Conservation (phyloP, 2,329 filamentous ascomycete species). For the Xylaria sp. region DNA sequence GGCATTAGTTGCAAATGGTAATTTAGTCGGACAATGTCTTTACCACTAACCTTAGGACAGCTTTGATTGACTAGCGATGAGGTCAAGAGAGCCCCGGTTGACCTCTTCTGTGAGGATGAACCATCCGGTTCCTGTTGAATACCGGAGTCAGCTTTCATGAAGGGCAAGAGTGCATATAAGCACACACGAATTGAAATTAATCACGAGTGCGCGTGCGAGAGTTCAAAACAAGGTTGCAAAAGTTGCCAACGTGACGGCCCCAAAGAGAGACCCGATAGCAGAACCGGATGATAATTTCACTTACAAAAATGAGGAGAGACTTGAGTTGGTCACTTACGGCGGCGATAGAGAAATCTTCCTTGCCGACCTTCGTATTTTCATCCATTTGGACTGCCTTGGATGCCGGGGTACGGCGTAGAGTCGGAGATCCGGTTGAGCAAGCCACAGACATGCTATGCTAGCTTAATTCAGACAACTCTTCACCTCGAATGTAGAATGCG, state of each 20-base stretch:
- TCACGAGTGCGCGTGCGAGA: background rate
- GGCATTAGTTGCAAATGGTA: slow-evolving; percentile 5
- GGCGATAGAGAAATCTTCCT: slow-evolving; percentile 49
- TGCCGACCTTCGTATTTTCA: slow-evolving; percentile 52
- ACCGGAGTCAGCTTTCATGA: slow-evolving; percentile 12
- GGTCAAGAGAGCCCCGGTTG: slow-evolving; percentile 59
- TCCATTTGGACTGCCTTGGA: slow-evolving; percentile 49
- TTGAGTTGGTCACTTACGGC: slow-evolving; percentile 49
- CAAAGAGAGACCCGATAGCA: background rate
- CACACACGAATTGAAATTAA: background rate
- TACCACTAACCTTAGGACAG: slow-evolving; percentile 59
- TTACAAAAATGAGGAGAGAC: slow-evolving; percentile 47
- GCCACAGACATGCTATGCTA: slow-evolving; percentile 52
- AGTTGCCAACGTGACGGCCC: no score
- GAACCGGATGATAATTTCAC: slow-evolving; percentile 37
- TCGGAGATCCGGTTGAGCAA: slow-evolving; percentile 55
- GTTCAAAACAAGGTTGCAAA: background rate
- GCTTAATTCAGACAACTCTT: slow-evolving; percentile 12
- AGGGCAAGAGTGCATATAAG: background rate
- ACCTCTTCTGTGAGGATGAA: slow-evolving; percentile 52
- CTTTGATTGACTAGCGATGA: slow-evolving; percentile 67
- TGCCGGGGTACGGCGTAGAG: slow-evolving; percentile 49
- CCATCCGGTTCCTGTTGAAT: slow-evolving; percentile 41
- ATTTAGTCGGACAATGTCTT: background rate
- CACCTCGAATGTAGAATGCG: background rate